Base-by-base conservation (phyloP, 164 flowering plant genomes). In the Vitis vinifera region DNA sequence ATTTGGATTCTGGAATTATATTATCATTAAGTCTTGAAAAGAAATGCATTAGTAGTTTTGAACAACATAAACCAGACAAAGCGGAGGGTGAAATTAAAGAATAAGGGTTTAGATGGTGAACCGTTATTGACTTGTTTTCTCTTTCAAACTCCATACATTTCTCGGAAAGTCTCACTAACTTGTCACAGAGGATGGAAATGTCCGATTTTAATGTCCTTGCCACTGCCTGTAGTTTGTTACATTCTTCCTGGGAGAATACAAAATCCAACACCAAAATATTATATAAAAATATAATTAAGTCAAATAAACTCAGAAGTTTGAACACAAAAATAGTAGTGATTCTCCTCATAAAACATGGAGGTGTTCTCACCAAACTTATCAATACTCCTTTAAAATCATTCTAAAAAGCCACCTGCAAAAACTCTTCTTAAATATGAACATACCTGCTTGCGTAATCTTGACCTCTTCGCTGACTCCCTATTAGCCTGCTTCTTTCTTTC, bases 391-490 rank as follows among this genome's bases (percentile, higher is more conserved):
- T 23, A 23, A 23, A 23, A 23, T 23, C 27, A 23, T 23, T 23
- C 27, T 23, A 23, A 23, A 23, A 23, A 23, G 15, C 1, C 56
- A 53, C n/a, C 27, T 23, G 11, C 10, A 51, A 31, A 6, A 31
- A 31, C 44, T 31, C 44, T 31, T 31, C 44, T 16, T 8, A 31
- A 31, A 31, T 31, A 6, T 31, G 7, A 31, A 56, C n/a, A 14
- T 65, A 65, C 68, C 57, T 65, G 68, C 13, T 65, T 65, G 2
- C 58, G 58, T 15, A 51, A 51, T 65, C 68, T 65, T 65, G 68
- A 65, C 58, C 58, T 65, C 48, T 56, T 65, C 52, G 68, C 68
- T 29, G 68, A 51, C 12, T 65, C 59, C 68, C 58, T 65, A 52
- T 65, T 65, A 51, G 68, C 14, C 30, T 27, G 48, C 48, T 15